Percentiles rank a stretch among this genome's conserved stretches.
Evolutionary conservation across 257 asterid genomes (phyloP).

Genomic region (Nicotiana paniculata): DNA sequence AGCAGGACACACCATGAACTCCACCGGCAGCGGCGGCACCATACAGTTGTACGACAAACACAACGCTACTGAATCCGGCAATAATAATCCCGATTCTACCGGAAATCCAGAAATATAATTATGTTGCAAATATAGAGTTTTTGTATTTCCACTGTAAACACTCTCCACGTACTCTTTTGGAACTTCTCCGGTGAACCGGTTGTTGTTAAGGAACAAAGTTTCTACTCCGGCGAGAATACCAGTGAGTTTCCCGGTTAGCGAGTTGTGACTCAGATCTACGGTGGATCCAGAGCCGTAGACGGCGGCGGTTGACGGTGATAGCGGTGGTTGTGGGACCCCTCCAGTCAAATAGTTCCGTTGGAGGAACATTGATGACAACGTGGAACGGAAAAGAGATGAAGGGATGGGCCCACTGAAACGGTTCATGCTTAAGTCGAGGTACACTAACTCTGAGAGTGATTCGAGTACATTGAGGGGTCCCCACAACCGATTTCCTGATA

Average conservation of each 20-base stretch:
- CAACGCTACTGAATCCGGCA: conserved; percentile 55
- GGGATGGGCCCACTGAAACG: conserved; percentile 65
- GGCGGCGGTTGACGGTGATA: neutral
- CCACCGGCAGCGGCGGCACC: conserved; percentile 41
- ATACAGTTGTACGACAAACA: conserved; percentile 68
- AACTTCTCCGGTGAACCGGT: conserved; percentile 47
- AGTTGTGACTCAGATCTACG: conserved; percentile 70
- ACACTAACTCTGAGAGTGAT: conserved; percentile 35
- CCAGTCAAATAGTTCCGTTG: conserved; percentile 91
- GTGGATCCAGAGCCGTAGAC: conserved; percentile 31
- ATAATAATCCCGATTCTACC: conserved; percentile 23
- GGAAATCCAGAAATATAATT: conserved; percentile 56
- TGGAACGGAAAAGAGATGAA: conserved; percentile 31
- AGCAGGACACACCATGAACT: conserved; percentile 51
- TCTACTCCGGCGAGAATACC: conserved; percentile 42
- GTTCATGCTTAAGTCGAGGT: conserved; percentile 76
- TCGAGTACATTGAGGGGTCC: conserved; percentile 48
- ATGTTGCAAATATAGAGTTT: conserved; percentile 65
- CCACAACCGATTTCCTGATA: conserved; percentile 46
- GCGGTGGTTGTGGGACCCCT: conserved; percentile 35
- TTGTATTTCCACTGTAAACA: conserved; percentile 39
- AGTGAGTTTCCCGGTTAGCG: conserved; percentile 42
- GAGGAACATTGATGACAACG: conserved; percentile 51
- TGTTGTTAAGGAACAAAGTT: conserved; percentile 57
- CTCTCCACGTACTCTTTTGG: conserved; percentile 51